Conservation (phyloP, 768 basidiomycete species). For the Calvatia gigantea region DNA sequence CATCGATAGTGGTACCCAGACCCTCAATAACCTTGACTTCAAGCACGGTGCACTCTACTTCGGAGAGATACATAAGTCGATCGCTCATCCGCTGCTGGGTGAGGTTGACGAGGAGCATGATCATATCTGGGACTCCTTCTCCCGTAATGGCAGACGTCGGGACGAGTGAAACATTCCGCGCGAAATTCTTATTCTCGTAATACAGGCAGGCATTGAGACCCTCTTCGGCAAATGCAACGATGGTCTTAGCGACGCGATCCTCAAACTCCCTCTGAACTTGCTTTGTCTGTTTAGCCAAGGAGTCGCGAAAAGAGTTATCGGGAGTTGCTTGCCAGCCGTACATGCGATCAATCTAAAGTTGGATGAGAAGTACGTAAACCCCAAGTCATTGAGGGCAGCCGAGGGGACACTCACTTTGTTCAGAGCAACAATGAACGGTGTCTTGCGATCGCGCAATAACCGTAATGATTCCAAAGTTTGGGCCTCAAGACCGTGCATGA, state of each 20-base stretch:
- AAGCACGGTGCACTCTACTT: constrained; percentile 95
- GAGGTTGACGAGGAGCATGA: constrained; percentile 95
- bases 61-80: constrained; percentile 95
- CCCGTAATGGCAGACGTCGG: constrained; percentile 98
- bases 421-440: constrained; percentile 97
- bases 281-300: constrained; percentile 75
- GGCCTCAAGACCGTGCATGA: constrained; percentile 98
- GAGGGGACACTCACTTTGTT: constrained; percentile 66
- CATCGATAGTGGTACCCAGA: constrained; percentile 96
- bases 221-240: constrained; percentile 95
- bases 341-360: constrained; percentile 86
- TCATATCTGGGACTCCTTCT: constrained; percentile 99
- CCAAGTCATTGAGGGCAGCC: neutral
- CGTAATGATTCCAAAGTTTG: constrained; percentile 97
- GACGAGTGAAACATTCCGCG: constrained; percentile 91
- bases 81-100: constrained; percentile 99
- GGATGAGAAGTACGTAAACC: constrained; percentile 3
- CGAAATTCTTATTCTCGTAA: constrained; percentile 97
- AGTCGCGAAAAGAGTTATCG: constrained; percentile 90
- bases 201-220: constrained; percentile 93
- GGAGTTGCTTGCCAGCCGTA: constrained; percentile 93
- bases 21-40: constrained; percentile 99
- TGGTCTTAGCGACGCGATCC: constrained; percentile 79
- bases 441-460: constrained; percentile 87
- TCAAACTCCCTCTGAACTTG: constrained; percentile 90